phyloP scores from a whole-genome alignment of 1,139 yeast species.

The Suhomyces yuchorum region DNA sequence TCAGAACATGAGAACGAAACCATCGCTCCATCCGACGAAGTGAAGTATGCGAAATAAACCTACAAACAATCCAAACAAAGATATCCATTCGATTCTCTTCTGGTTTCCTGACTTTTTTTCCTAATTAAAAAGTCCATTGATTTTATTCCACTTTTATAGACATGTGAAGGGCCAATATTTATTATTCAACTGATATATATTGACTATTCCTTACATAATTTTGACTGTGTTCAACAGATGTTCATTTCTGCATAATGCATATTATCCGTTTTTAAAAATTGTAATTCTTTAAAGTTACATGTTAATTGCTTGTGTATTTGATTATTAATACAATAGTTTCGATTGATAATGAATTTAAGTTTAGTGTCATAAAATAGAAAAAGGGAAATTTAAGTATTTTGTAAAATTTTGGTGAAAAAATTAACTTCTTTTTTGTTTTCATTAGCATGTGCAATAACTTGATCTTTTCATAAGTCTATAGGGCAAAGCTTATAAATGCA shows the following conservation, averaged over 20 bases:
- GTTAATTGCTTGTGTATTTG: too few species aligned
- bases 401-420: too few species aligned
- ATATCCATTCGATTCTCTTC: constrained; percentile 11
- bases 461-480: too few species aligned
- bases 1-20: constrained; percentile 1
- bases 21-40: neutral
- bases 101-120: constrained; percentile 13
- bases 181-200: constrained; percentile 1
- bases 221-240: constrained; percentile 11
- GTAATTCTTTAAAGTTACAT: too few species aligned
- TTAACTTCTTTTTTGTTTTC: too few species aligned
- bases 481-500: too few species aligned
- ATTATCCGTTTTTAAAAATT: neutral
- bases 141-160: constrained; percentile 10
- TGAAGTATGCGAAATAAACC: constrained; percentile 1
- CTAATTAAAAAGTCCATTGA: constrained; percentile 12
- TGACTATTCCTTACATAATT: constrained; percentile 2
- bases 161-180: neutral
- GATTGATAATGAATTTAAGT: too few species aligned
- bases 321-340: too few species aligned
- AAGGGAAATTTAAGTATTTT: too few species aligned
- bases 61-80: neutral
- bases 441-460: too few species aligned
- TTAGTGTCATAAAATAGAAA: too few species aligned
- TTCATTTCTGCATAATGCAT: constrained; percentile 10